phyloP scores from a whole-genome alignment of 2,329 filamentous ascomycete genomes.

The Exophiala alcalophila region DNA sequence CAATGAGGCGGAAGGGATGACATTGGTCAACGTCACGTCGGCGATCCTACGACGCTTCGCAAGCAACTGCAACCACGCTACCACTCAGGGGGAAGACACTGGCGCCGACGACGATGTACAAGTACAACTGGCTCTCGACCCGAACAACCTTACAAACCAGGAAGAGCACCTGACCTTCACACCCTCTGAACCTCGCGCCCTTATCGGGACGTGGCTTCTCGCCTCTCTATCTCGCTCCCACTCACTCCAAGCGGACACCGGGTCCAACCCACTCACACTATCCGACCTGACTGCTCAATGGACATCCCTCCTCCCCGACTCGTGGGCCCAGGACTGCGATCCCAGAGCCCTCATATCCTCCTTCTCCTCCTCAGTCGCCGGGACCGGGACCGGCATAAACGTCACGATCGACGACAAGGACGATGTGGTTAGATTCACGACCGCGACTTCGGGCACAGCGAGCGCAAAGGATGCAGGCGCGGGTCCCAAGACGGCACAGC shows the following conservation, averaged over 20 bases:
- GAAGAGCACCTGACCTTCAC: neutral
- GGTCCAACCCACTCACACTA: constrained; percentile 1
- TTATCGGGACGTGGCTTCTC: constrained; percentile 17
- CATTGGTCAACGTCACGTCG: constrained; percentile 8
- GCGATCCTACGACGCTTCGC: constrained; percentile 17
- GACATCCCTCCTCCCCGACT: constrained; percentile 21
- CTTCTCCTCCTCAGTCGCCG: too few relatives aligned
- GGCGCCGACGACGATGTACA: too few relatives aligned
- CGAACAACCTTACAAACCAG: too few relatives aligned
- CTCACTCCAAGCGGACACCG: too few relatives aligned
- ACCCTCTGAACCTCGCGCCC: neutral
- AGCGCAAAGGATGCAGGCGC: neutral
- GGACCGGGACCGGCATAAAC: too few relatives aligned
- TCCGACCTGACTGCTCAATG: constrained; percentile 19
- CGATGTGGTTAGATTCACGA: neutral
- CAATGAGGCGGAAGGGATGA: constrained; percentile 1
- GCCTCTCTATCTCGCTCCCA: too few relatives aligned
- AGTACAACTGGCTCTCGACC: too few relatives aligned
- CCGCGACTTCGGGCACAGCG: neutral
- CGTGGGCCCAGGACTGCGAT: constrained; percentile 23
- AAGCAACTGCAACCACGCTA: too few relatives aligned
- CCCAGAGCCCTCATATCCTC: constrained; percentile 9
- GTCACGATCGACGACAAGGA: too few relatives aligned
- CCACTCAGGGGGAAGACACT: too few relatives aligned
- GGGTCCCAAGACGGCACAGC: neutral